Conservation (phyloP, 75 land plant genomes). For the Pinus tabuliformis region DNA sequence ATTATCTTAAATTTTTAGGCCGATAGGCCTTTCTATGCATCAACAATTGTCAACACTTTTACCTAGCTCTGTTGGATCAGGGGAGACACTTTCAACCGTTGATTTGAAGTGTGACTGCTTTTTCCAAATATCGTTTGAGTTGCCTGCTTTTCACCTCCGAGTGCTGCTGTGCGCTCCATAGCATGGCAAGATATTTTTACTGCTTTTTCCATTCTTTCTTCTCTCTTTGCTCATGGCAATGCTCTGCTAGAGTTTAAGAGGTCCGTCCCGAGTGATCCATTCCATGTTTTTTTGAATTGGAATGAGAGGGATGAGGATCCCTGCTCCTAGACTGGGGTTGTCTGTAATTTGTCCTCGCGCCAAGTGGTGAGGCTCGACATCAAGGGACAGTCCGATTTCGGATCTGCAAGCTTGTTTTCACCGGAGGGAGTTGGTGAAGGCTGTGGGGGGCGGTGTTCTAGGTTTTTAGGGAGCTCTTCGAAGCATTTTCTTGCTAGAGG, state of each 20-base stretch:
- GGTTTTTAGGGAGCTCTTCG: neutral
- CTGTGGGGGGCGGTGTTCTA: neutral
- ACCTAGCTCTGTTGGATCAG: too few species aligned
- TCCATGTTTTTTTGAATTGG: conserved; percentile 22
- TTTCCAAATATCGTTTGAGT: too few species aligned
- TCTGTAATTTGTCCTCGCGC: conserved; percentile 7
- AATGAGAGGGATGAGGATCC: conserved; percentile 13
- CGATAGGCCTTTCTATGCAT: too few species aligned
- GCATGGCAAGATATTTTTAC: too few species aligned
- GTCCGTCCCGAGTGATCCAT: conserved; percentile 21
- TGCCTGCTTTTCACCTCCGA: too few species aligned
- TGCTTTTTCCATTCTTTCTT: too few species aligned
- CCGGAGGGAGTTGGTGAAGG: neutral
- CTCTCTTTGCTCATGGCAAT: conserved; percentile 13
- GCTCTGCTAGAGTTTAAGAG: conserved; percentile 27
- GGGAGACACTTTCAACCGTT: too few species aligned
- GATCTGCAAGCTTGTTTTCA: neutral
- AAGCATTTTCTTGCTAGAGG: neutral
- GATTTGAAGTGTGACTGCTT: too few species aligned
- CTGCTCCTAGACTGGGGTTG: conserved; percentile 27
- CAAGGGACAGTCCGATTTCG: conserved; percentile 9
- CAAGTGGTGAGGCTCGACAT: conserved; percentile 19
- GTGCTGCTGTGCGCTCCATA: too few species aligned
- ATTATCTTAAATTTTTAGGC: too few species aligned
- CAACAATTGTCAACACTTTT: too few species aligned